A percentile compares a stretch with the other conserved stretches of the same genome.
These are phyloP conservation scores for Leccinum boreale DNA, from an alignment of 768 basidiomycete species.

Conservation along the genomic window DNA sequence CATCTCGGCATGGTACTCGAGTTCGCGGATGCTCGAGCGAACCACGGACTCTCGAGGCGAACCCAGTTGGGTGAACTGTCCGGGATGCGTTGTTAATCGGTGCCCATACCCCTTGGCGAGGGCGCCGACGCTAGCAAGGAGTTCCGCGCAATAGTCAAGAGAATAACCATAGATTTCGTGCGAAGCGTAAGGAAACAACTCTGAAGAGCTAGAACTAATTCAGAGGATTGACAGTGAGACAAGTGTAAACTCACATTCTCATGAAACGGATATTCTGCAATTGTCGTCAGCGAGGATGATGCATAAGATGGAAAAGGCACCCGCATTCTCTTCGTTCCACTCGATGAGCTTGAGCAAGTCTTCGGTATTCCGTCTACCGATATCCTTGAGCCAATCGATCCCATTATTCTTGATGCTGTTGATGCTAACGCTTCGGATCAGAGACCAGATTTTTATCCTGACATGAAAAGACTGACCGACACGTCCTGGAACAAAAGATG, in stretches of 20 bases:
- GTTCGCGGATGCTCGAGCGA: constrained; percentile 71
- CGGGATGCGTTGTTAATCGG: constrained; percentile 83
- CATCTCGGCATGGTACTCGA: constrained; percentile 87
- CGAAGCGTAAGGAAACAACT: constrained; percentile 91
- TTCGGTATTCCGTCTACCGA: constrained; percentile 71
- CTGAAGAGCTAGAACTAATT: constrained; percentile 53
- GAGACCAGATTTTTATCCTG: not conserved
- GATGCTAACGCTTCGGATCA: constrained; percentile 41
- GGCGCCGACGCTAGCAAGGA: constrained; percentile 55
- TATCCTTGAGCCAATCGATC: constrained; percentile 74
- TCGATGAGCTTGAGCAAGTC: constrained; percentile 74
- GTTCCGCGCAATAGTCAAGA: constrained; percentile 64
- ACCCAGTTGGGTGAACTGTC: constrained; percentile 81
- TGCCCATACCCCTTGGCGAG: constrained; percentile 71
- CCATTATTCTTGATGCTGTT: constrained; percentile 79
- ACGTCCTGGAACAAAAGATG: constrained; percentile 75
- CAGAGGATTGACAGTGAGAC: not conserved
- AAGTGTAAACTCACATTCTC: constrained; percentile 43
- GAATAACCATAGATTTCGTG: constrained; percentile 80
- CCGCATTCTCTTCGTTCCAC: constrained; percentile 87
- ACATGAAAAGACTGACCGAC: constrained; percentile 39
- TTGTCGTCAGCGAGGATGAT: not conserved
- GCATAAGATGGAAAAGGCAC: constrained; percentile 8
- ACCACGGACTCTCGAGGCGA: constrained; percentile 76
- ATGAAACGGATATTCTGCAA: constrained; percentile 75